Base-by-base conservation (phyloP, 2,329 filamentous ascomycete genomes). In the Penicillium sp. region DNA sequence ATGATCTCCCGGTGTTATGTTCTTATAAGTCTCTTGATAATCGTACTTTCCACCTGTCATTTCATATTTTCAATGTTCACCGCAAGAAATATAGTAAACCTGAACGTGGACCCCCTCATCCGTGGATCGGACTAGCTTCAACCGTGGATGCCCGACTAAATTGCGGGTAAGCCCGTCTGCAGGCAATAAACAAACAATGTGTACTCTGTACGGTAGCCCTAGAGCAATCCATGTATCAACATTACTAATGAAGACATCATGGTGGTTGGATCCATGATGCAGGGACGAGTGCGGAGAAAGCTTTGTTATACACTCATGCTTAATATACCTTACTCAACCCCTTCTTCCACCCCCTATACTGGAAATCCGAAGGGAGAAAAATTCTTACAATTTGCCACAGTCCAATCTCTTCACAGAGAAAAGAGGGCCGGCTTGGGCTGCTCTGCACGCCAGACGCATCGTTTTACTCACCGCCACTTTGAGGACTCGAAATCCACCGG, bases 391-490 rank as follows among this genome's bases (percentile, higher is more conserved):
- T 49, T 49, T 15, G 49, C 25, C 42, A 43, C 53, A 47, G 26
- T 22, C 12, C 18, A 37, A 8, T 18, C 47, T 33, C 31, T 51
- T 43, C 49, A 53, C 53, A 53, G 29, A 45, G 35, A 23, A 46
- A 27, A 46, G 15, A 26, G 44, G 49, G 42, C 47, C 40, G 35
- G 31, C 26, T 56, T 49, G 55, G 47, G 51, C 51, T 58, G 51
- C 47, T 45, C 35, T 43, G 55, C 61, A 60, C 51, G 56, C 51
- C 56, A 58, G 60, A 56, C 48, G 51, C 52, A 56, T 40, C 50
- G 51, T 46, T 50, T 58, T 55, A 54, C 62, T 65, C 63, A 66
- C 63, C 63, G 63, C 63, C 55, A 66, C 57, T 66, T 62, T 55
- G 31, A 6, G 25, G 15, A 40, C 44, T 52, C 27, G 41, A 51